Evolutionary conservation across 768 basidiomycete genomes (phyloP), one percentile per base, ranked within the genome.

Genomic region (Leccinum obscurum): DNA sequence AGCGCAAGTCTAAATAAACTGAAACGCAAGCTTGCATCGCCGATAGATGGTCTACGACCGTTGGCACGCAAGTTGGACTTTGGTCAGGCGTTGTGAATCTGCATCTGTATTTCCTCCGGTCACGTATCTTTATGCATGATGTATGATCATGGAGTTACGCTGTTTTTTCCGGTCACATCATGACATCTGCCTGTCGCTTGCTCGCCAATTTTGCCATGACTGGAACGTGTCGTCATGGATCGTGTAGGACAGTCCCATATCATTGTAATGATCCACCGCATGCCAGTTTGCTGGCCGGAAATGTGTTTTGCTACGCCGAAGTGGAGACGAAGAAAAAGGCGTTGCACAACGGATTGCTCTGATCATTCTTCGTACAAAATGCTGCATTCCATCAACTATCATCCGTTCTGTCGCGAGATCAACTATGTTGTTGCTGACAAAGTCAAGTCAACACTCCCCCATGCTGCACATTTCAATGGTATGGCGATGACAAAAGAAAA

Each of bases 51-150:
- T 46, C 67, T 77, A 5, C 80, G 88, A 39, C 82, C 87, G 10
- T 81, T 91, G 56, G 87, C 89, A 6, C 82, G 91, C 30, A 81
- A 83, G 57, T 75, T 93, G 55, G 91, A 93, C 71, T 92, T 93
- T 63, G 81, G 83, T 49, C 83, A 82, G 66, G 77, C 56, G 3
- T 39, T 59, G 17, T 68, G 49, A 54, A 13, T 10, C 11, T 15
- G 34, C 8, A n/a, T 17, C 9, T 34, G 32, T 26, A 49, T 26
- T 6, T 49, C 48, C 8, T 24, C 7, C 22, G 24, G 28, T n/a
- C 15, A n/a, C 17, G 17, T 30, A 30, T 30, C 17, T 26, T 48
- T 13, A 13, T 51, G n/a, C 50, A 30, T n/a, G 50, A 14, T 30
- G 50, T 8, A 32, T 52, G 52, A 20, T 52, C 30, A 51, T 10